Evolutionary conservation across 2,329 filamentous ascomycete genomes (phyloP).

Genomic region (Knufia fluminis): DNA sequence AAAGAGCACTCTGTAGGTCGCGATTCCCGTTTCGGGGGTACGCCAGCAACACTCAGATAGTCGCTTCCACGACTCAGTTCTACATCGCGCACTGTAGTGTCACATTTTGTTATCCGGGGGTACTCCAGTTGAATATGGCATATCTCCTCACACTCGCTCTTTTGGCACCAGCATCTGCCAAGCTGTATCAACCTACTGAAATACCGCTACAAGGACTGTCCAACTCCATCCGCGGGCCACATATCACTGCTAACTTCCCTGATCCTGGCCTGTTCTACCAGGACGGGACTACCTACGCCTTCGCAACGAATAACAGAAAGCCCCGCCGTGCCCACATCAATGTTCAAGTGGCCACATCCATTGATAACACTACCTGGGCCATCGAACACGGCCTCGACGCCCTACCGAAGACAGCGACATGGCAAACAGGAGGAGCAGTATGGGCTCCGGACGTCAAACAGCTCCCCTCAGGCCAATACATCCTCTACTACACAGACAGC

Average conservation of each 20-base stretch:
- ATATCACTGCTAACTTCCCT: slow-evolving; percentile 32
- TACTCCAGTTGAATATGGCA: too few relatives aligned
- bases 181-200: not conserved
- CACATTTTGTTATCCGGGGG: too few relatives aligned
- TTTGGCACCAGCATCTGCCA: not conserved
- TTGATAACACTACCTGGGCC: slow-evolving; percentile 41
- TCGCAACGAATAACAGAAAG: slow-evolving; percentile 45
- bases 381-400: slow-evolving; percentile 44
- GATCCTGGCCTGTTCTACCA: slow-evolving; percentile 41
- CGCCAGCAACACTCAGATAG: too few relatives aligned
- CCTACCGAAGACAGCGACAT: slow-evolving; percentile 44
- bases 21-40: too few relatives aligned
- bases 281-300: slow-evolving; percentile 48
- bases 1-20: too few relatives aligned
- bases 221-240: slow-evolving; percentile 21
- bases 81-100: too few relatives aligned
- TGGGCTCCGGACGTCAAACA: slow-evolving; percentile 53
- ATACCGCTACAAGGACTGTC: slow-evolving; percentile 8
- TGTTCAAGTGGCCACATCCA: slow-evolving; percentile 46
- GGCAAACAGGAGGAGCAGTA: slow-evolving; percentile 46
- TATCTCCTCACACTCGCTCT: not conserved
- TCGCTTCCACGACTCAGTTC: too few relatives aligned
- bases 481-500: slow-evolving; percentile 49
- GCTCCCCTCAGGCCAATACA: slow-evolving; percentile 41
- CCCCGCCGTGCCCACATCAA: slow-evolving; percentile 23